Conservation (phyloP, 805 yeast species). For the Candida nitratophila region DNA sequence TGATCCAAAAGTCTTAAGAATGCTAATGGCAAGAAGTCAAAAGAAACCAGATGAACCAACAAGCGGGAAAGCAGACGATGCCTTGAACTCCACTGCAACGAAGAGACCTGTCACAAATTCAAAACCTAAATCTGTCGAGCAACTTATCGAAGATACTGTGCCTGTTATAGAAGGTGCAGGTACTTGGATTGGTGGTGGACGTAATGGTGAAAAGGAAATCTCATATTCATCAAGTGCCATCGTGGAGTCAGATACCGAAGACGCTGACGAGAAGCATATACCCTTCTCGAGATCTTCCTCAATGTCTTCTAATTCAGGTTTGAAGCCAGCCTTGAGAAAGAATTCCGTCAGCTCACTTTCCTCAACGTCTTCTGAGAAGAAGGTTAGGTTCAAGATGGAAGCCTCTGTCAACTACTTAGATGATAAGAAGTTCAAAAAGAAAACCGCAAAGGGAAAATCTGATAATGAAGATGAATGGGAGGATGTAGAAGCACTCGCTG, state of each 20-base stretch:
- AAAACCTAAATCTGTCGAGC: background rate
- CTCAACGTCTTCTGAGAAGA: constrained; percentile 14
- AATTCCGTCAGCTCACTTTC: constrained; percentile 6
- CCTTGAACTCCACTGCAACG: constrained; percentile 9
- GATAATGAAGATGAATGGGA: constrained; percentile 36
- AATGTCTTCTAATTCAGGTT: constrained; percentile 6
- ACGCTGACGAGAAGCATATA: constrained; percentile 11
- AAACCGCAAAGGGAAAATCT: constrained; percentile 1
- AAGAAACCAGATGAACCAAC: constrained; percentile 27
- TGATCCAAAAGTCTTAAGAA: constrained; percentile 61
- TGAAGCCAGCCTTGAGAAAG: constrained; percentile 16
- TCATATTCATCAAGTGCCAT: constrained; percentile 7
- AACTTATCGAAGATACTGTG: constrained; percentile 26
- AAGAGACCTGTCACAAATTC: background rate
- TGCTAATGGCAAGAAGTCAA: constrained; percentile 50
- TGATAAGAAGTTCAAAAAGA: constrained; percentile 1
- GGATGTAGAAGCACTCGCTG: constrained; percentile 45
- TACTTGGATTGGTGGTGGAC: constrained; percentile 29
- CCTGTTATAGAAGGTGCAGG: constrained; percentile 29
- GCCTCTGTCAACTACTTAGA: constrained; percentile 25
- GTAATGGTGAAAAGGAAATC: constrained; percentile 29
- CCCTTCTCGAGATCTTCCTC: background rate
- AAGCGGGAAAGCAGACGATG: constrained; percentile 12
- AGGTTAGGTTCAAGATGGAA: constrained; percentile 24
- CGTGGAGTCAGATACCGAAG: background rate